These are phyloP conservation scores for Bisporella sp. DNA, from an alignment of 2,329 filamentous ascomycete species.

Conservation along the genomic window DNA sequence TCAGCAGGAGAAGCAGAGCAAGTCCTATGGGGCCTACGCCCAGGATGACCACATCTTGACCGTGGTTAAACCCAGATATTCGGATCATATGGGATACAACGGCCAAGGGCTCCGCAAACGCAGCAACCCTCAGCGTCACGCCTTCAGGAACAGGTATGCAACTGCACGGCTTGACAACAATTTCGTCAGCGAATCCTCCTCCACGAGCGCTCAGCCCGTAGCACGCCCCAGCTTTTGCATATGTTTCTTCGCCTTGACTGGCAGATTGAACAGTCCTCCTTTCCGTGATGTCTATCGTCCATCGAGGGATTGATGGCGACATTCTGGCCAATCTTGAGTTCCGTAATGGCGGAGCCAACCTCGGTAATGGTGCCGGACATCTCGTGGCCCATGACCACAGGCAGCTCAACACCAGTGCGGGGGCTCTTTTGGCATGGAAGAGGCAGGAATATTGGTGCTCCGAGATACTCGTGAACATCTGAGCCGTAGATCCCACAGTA, in stretches of 20 bases:
- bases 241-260: slow-evolving; percentile 8
- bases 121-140: no score
- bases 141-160: no score
- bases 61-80: no score
- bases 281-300: slow-evolving; percentile 52
- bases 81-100: no score
- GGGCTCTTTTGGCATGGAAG: slow-evolving; percentile 46
- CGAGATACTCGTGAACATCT: slow-evolving; percentile 46
- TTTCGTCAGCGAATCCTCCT: no score
- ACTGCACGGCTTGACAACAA: no score
- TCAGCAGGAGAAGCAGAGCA: slow-evolving; percentile 51
- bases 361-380: slow-evolving; percentile 54
- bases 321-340: slow-evolving; percentile 45
- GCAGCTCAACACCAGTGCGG: slow-evolving; percentile 48
- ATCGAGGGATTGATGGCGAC: slow-evolving; percentile 56
- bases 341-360: slow-evolving; percentile 42
- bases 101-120: no score
- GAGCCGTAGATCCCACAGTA: no score
- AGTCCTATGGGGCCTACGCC: no score
- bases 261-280: slow-evolving; percentile 44
- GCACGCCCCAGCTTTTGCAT: slow-evolving; percentile 47
- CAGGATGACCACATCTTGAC: no score
- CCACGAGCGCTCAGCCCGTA: slow-evolving; percentile 58
- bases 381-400: slow-evolving; percentile 58
- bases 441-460: slow-evolving; percentile 41